Base-by-base conservation (phyloP, 345 rosid species). In the Lepidium sativum region DNA sequence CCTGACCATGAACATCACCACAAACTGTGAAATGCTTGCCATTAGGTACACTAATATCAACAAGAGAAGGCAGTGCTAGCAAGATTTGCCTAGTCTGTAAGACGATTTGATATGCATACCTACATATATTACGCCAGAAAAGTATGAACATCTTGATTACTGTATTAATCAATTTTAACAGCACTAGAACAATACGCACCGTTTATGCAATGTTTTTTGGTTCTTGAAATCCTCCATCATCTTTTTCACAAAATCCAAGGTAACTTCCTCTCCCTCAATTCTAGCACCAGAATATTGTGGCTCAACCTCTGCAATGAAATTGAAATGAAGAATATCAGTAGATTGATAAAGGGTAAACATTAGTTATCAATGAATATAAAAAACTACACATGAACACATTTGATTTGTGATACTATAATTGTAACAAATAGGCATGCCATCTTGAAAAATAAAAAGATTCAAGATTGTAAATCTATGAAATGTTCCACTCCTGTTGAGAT, bases 1-100 rank as follows among this genome's bases (percentile, higher is more conserved):
- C 99, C 97, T 94, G 97, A 60, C 99, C 99, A 75, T 94, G 99
- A 32, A 94, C 97, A 77, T 94, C 99, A 78, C 99, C 99, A 54
- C 99, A 94, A 58, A 94, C 95, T 0, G 97, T 90, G 70, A 90
- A 81, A 76, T 82, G 89, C 20, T 74, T 85, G 57, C 86, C 89
- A 50, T 80, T 74, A 29, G 96, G 88, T 68, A 94, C 80, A 59
- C 35, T 70, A 65, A 94, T 84, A 75, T 94, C 91, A 71, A 94
- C 88, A 64, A 94, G 88, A 39, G 95, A 86, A 56, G 99, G 95
- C 73, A 86, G 71, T 40, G 76, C 78, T 69, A 14, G 81, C 78
- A 94, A 77, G 77, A 90, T 86, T 60, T 90, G 84, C 71, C 97
- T 83, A 38, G 75, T 83, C 77, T 94, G 95, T 64, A 90, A 83